These are phyloP conservation scores for Nakaseomyces sp. DNA, from an alignment of 1,139 yeast species.

Conservation along the genomic window DNA sequence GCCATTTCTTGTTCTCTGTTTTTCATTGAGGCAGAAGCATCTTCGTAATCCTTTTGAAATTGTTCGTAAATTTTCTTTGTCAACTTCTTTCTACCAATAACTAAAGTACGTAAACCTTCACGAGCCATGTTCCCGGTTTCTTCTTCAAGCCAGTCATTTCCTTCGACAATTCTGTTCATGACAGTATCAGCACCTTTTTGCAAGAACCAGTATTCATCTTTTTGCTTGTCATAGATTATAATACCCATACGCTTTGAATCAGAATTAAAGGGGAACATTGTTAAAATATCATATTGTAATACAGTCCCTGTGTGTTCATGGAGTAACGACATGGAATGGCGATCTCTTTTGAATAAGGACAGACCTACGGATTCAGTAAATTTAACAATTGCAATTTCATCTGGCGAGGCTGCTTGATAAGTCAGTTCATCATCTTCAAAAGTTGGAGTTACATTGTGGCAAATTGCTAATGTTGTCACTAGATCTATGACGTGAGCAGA, in stretches of 20 bases:
- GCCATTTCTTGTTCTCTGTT: conserved; percentile 72
- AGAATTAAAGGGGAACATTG: conserved; percentile 88
- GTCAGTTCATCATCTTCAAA: conserved; percentile 57
- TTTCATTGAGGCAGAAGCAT: conserved; percentile 70
- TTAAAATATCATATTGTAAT: conserved; percentile 57
- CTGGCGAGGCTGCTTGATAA: conserved; percentile 98
- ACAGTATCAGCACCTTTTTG: conserved; percentile 97
- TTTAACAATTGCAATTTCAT: conserved; percentile 92
- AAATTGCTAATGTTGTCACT: conserved; percentile 72
- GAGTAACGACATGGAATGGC: conserved; percentile 58
- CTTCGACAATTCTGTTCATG: conserved; percentile 75
- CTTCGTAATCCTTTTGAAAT: conserved; percentile 55
- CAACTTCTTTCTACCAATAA: conserved; percentile 74
- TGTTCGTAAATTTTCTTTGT: conserved; percentile 45
- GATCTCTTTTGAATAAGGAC: conserved; percentile 69
- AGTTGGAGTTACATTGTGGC: conserved; percentile 93
- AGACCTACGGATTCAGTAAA: conserved; percentile 85
- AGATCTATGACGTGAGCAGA: conserved; percentile 71
- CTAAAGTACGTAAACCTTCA: conserved; percentile 92
- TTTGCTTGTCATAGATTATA: conserved; percentile 53
- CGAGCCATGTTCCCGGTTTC: conserved; percentile 97
- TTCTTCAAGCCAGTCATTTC: conserved; percentile 94
- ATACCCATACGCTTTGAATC: conserved; percentile 97
- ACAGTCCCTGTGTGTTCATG: conserved; percentile 53
- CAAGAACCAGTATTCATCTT: conserved; percentile 71